Percentiles rank a stretch among this genome's conserved stretches.
Evolutionary conservation across 1,284 basidiomycete species (phyloP).

Genomic region (Puccinia horiana): DNA sequence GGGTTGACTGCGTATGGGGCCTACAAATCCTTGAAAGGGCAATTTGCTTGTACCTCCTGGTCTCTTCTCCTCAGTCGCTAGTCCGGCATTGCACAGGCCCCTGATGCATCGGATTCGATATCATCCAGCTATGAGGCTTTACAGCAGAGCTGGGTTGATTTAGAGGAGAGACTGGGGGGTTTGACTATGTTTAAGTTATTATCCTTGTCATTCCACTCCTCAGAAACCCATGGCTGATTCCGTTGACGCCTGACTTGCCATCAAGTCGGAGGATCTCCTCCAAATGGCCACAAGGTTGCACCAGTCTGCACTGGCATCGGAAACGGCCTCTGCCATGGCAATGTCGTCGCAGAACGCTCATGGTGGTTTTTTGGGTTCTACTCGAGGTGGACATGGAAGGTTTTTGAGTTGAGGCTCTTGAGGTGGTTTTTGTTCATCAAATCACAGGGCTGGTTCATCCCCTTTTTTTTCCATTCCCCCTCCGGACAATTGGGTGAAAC

Average conservation of each 20-base stretch:
- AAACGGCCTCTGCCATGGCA: not conserved
- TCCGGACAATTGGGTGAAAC: not conserved
- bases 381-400: not conserved
- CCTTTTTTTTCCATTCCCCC: not conserved
- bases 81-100: not conserved
- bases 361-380: not conserved
- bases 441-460: not conserved
- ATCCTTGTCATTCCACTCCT: not conserved
- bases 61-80: conserved; percentile 7
- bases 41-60: conserved; percentile 7
- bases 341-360: not conserved
- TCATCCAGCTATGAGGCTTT: not conserved
- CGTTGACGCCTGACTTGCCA: not conserved
- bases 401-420: not conserved
- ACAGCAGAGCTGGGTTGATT: not conserved
- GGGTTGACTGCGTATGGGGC: conserved; percentile 5
- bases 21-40: not conserved
- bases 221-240: not conserved
- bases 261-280: not conserved
- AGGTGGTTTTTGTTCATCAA: not conserved
- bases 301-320: not conserved
- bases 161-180: not conserved
- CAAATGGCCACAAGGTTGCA: not conserved
- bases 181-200: not conserved
- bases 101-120: not conserved